phyloP scores from a whole-genome alignment of 2,329 filamentous ascomycete genomes.

The Escovopsis sp. region DNA sequence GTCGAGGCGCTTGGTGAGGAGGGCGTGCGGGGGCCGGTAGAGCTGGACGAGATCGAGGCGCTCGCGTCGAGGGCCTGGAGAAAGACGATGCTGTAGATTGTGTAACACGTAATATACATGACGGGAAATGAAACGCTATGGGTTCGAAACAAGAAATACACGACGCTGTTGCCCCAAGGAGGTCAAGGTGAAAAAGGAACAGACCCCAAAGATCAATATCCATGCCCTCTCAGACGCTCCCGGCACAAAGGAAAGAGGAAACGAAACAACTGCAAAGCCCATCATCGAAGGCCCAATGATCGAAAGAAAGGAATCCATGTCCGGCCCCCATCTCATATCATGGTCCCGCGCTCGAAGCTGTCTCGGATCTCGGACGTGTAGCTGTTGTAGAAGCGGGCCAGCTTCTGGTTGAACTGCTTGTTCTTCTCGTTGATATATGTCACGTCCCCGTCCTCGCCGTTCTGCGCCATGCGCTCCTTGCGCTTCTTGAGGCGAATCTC shows the following conservation, averaged over 20 bases:
- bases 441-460: conserved; percentile 77
- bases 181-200: too few relatives aligned
- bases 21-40: conserved; percentile 56
- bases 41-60: conserved; percentile 64
- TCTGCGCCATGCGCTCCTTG: conserved; percentile 59
- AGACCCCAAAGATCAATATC: too few relatives aligned
- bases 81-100: conserved; percentile 63
- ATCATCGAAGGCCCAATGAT: too few relatives aligned
- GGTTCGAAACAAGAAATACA: not conserved
- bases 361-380: conserved; percentile 95
- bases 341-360: conserved; percentile 92
- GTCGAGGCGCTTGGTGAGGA: conserved; percentile 74
- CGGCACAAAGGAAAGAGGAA: too few relatives aligned
- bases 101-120: conserved; percentile 6
- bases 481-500: conserved; percentile 75
- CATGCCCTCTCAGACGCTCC: too few relatives aligned
- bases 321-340: conserved; percentile 51
- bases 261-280: not conserved
- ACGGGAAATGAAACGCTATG: conserved; percentile 8
- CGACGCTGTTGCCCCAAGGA: not conserved
- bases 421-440: conserved; percentile 99
- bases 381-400: conserved; percentile 93
- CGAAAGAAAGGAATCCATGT: too few relatives aligned
- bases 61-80: conserved; percentile 76
- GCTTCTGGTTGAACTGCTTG: conserved; percentile 98